A percentile compares a stretch with the other conserved stretches of the same genome.
These are phyloP conservation scores for Myriangium duriaei DNA, from an alignment of 2,329 filamentous ascomycete species.

Conservation along the genomic window DNA sequence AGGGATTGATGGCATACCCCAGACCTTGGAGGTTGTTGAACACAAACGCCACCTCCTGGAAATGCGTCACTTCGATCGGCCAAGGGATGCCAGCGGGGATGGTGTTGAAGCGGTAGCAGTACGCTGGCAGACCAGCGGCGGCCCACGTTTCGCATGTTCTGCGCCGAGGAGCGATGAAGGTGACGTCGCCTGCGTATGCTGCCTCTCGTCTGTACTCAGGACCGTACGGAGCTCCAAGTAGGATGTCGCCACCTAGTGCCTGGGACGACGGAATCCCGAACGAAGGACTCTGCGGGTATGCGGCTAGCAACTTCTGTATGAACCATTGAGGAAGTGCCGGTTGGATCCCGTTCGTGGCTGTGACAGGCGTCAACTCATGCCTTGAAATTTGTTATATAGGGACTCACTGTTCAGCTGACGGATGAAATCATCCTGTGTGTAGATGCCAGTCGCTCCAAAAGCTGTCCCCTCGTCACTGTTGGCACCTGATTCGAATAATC, in stretches of 20 bases:
- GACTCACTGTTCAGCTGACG: slow-evolving; percentile 24
- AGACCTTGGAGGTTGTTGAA: slow-evolving; percentile 34
- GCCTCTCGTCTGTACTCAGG: slow-evolving; percentile 42
- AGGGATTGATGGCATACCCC: slow-evolving; percentile 29
- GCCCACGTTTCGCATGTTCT: slow-evolving; percentile 41
- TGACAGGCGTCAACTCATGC: background rate
- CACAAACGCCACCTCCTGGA: slow-evolving; percentile 38
- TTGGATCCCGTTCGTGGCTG: slow-evolving; percentile 9
- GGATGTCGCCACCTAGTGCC: slow-evolving; percentile 22
- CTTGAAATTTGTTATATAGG: background rate
- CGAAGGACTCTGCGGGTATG: slow-evolving; percentile 43
- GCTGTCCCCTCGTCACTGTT: slow-evolving; percentile 54
- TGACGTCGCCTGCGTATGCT: slow-evolving; percentile 43
- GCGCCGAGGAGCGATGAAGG: slow-evolving; percentile 45
- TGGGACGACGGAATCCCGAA: slow-evolving; percentile 36
- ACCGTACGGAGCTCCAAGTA: slow-evolving; percentile 26
- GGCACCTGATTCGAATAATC: slow-evolving; percentile 18
- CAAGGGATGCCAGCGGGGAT: slow-evolving; percentile 33
- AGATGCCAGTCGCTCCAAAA: slow-evolving; percentile 42
- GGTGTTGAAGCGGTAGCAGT: slow-evolving; percentile 52
- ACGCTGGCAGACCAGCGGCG: slow-evolving; percentile 36
- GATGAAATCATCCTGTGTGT: slow-evolving; percentile 42
- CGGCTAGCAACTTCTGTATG: slow-evolving; percentile 29
- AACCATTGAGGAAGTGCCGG: slow-evolving; percentile 16
- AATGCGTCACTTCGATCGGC: slow-evolving; percentile 39